Base-by-base conservation (phyloP, 176 grass and related monocot species). In the Cenchrus americanus region DNA sequence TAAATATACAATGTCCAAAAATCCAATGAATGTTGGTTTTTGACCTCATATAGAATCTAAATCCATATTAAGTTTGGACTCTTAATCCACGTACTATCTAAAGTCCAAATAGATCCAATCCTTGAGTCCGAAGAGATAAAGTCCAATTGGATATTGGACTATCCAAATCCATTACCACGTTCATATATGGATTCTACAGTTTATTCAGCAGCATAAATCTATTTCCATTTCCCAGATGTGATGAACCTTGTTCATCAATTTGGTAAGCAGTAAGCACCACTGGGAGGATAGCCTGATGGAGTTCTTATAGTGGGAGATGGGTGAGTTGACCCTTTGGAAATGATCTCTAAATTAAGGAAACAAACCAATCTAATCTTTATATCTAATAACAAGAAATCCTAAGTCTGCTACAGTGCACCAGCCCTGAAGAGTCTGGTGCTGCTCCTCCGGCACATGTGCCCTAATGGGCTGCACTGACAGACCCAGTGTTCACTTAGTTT, bases 131-230 rank as follows among this genome's bases (percentile, higher is more conserved):
- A 37, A 37, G 34, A 37, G 34, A 37, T 37, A 37, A 37, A 37
- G 34, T 37, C 34, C 34, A 37, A 37, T 37, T 37, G 34, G 34
- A 37, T 37, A 37, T 37, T 37, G 34, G 34, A 37, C 34, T 4
- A 37, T 37, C 34, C 34, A 37, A 37, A 37, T 37, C 27, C 27
- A 30, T 30, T 30, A 30, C 27, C 27, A 30, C 27, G 27, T 50
- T 43, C 42, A 43, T 43, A 48, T 63, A 52, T 62, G 19, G 40
- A 62, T 88, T 47, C 50, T 40, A 30, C 26, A 22, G 48, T 61
- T 80, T 85, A 19, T 71, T 83, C 70, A 71, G 49, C 70, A 71
- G 24, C 73, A 59, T 72, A n/a, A 69, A 64, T 70, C 9, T 54
- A 54, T 18, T 54, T 54, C 52, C 52, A n/a, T 58, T 9, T 18